Evolutionary conservation across 345 rosid species (phyloP), one percentile per base, ranked within the genome.

Genomic region (Aquilaria sinensis): DNA sequence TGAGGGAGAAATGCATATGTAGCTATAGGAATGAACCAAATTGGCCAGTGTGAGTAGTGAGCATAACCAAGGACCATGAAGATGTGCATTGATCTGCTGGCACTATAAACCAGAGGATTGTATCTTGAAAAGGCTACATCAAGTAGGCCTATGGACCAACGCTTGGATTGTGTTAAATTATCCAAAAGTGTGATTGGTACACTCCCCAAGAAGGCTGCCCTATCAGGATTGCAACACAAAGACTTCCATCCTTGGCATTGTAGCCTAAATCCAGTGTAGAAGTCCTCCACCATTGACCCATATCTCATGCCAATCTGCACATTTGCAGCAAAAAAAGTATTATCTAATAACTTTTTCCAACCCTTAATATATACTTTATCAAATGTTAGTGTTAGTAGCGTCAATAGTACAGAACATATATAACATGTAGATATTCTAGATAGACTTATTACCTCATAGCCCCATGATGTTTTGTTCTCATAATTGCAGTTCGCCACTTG

Each of bases 241-340:
- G 90, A 66, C 61, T 57, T 82, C 97, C 96, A 90, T 6, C 96
- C 92, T 57, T 85, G 84, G 63, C 96, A 79, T 0, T 83, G 81
- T 37, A 90, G 70, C 9, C 14, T 58, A 52, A 70, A 82, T 0
- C 96, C 89, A 4, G 97, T 84, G 64, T 70, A 79, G 50, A 50
- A 79, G 68, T 88, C 96, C 72, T 90, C 96, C 5, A 82, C 87
- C 41, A 90, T 51, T 2, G 96, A 81, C 0, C 97, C 96, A 59
- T 90, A 90, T 53, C 84, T 69, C 29, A 74, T 78, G 1, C 97
- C 97, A 41, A 78, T 72, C 95, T 87, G 80, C 63, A 58, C 29
- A 31, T 16, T 13, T 51, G 1, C 6, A 9, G 23, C 23, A 23
- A 23, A 23, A 23, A 23, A 23, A 23, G 23, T 23, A 23, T 23